Conservation (phyloP, 768 basidiomycete genomes). For the Rhodotorula kratochvilovae region DNA sequence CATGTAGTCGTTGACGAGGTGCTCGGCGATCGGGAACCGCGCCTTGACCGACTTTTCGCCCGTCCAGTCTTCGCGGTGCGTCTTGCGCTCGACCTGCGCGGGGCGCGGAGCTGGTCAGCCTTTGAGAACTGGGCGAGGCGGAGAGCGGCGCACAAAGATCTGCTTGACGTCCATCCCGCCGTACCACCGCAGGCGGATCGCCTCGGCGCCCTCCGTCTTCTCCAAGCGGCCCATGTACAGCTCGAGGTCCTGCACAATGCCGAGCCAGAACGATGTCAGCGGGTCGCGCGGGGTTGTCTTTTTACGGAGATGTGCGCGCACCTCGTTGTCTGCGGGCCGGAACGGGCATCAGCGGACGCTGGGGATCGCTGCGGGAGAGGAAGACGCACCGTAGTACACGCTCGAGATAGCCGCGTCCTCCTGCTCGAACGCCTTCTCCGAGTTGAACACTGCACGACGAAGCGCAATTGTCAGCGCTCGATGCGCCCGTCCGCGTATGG, state of each 20-base stretch:
- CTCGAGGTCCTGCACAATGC: constrained; percentile 88
- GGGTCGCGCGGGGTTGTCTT: no score
- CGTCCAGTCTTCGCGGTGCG: constrained; percentile 95
- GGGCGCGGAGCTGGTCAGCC: no score
- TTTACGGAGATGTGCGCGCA: background rate
- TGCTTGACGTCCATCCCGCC: constrained; percentile 63
- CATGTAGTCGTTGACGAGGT: constrained; percentile 74
- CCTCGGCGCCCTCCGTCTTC: constrained; percentile 98
- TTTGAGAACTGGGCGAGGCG: no score
- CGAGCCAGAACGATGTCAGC: no score
- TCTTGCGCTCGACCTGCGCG: constrained; percentile 52
- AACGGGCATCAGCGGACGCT: no score
- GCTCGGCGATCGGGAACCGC: constrained; percentile 90
- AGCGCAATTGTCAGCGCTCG: background rate
- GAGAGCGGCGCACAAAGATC: constrained; percentile 38
- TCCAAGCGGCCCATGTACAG: constrained; percentile 93
- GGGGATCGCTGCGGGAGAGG: no score
- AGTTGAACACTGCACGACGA: constrained; percentile 73
- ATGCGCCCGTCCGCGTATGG: no score
- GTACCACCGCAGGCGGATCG: constrained; percentile 94
- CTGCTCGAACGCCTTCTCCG: constrained; percentile 85
- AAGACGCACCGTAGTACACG: constrained; percentile 63
- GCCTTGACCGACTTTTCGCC: constrained; percentile 98
- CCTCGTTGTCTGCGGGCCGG: background rate
- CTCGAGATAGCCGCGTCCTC: constrained; percentile 74